These are phyloP conservation scores for Monosporascus sp. DNA, from an alignment of 2,329 filamentous ascomycete genomes.

Conservation along the genomic window DNA sequence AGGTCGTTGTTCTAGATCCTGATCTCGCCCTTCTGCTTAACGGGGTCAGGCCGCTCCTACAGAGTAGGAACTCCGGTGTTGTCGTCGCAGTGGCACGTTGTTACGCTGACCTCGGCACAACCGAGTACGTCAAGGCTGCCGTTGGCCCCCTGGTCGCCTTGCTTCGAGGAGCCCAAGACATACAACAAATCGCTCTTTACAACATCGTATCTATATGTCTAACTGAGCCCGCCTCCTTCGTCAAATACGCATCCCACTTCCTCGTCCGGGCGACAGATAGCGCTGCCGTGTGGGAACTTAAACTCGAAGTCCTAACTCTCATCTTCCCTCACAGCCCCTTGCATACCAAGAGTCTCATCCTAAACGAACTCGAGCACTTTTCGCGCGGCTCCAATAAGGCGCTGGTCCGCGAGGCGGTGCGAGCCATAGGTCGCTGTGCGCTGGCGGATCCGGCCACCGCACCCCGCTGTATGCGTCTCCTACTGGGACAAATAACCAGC, in stretches of 20 bases:
- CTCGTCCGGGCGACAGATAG: slow-evolving; percentile 76
- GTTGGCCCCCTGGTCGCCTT: slow-evolving; percentile 84
- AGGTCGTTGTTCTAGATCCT: slow-evolving; percentile 65
- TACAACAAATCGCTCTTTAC: slow-evolving; percentile 84
- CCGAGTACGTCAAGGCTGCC: slow-evolving; percentile 67
- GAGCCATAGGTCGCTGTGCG: slow-evolving; percentile 89
- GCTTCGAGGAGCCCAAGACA: slow-evolving; percentile 76
- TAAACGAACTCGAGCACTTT: slow-evolving; percentile 93
- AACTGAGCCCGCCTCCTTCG: slow-evolving; percentile 70
- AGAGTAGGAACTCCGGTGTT: slow-evolving; percentile 89
- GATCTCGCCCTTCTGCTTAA: slow-evolving; percentile 80
- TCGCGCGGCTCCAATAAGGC: slow-evolving; percentile 67
- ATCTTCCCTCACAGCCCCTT: slow-evolving; percentile 78
- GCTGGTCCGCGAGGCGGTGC: slow-evolving; percentile 81
- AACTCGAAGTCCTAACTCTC: slow-evolving; percentile 84
- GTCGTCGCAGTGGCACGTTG: slow-evolving; percentile 81
- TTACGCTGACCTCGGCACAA: slow-evolving; percentile 78
- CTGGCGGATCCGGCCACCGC: slow-evolving; percentile 69
- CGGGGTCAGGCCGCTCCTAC: slow-evolving; percentile 75
- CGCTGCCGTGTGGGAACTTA: slow-evolving; percentile 80
- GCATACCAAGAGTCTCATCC: slow-evolving; percentile 76
- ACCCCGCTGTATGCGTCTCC: slow-evolving; percentile 71
- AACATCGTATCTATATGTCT: slow-evolving; percentile 94
- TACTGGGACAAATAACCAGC: slow-evolving; percentile 83
- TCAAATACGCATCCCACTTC: slow-evolving; percentile 84